These are phyloP conservation scores for Populus deltoides DNA, from an alignment of 345 rosid genomes.

Conservation along the genomic window DNA sequence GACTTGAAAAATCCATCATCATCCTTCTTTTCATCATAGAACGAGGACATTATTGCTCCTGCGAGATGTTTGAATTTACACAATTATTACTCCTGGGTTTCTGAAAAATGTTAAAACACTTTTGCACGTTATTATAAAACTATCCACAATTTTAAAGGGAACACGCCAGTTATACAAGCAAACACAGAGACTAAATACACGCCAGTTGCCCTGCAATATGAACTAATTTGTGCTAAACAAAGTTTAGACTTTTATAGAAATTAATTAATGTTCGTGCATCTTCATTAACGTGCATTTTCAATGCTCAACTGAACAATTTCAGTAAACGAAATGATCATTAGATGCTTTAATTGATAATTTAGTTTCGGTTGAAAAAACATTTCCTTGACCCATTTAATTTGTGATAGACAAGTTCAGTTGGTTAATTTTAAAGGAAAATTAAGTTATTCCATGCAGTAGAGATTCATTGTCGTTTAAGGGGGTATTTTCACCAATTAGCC, in stretches of 20 bases:
- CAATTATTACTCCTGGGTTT: not conserved
- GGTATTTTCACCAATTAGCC: too few species aligned
- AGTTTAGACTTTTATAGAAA: not conserved
- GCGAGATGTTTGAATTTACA: not conserved
- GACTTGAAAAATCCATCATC: constrained; percentile 61
- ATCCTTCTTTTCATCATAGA: constrained; percentile 76
- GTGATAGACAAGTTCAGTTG: not conserved
- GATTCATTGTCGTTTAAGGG: not conserved
- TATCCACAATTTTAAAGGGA: not conserved
- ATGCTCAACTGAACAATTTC: not conserved
- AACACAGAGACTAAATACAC: not conserved
- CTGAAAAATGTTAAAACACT: not conserved
- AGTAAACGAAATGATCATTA: not conserved
- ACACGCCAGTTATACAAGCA: not conserved
- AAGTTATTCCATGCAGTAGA: not conserved
- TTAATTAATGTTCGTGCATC: not conserved
- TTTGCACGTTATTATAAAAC: not conserved
- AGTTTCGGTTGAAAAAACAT: not conserved
- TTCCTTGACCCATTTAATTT: not conserved
- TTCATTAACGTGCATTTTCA: not conserved
- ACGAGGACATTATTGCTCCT: constrained; percentile 74
- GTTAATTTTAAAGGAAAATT: not conserved
- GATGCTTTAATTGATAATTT: not conserved
- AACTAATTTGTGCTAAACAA: not conserved
- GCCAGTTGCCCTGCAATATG: not conserved